These are phyloP conservation scores for Lantana camara DNA, from an alignment of 257 asterid genomes.

Conservation along the genomic window DNA sequence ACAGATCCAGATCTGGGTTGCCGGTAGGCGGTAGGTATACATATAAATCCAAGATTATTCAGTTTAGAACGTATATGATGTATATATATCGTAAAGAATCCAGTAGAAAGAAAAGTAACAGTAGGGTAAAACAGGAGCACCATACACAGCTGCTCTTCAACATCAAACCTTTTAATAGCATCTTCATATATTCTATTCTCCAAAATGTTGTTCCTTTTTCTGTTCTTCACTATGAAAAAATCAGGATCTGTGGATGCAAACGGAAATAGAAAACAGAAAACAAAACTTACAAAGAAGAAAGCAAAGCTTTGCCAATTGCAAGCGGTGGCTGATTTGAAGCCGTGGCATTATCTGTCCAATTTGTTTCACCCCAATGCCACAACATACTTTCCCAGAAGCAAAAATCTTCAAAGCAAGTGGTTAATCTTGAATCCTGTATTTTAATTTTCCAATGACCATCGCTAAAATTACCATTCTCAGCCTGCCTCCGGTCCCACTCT, in stretches of 20 bases:
- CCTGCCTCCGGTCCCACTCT: constrained; percentile 83
- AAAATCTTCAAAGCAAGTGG: constrained; percentile 68
- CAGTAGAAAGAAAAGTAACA: neutral
- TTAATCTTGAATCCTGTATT: constrained; percentile 60
- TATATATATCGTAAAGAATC: neutral
- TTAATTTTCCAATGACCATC: constrained; percentile 82
- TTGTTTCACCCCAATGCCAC: constrained; percentile 92
- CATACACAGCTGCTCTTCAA: neutral
- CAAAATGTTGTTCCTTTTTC: neutral
- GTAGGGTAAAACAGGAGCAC: neutral
- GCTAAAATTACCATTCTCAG: constrained; percentile 74
- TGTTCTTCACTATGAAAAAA: constrained; percentile 17
- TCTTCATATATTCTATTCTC: constrained; percentile 14
- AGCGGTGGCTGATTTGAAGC: constrained; percentile 46
- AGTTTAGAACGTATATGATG: no score
- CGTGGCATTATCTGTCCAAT: constrained; percentile 77
- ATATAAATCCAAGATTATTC: no score
- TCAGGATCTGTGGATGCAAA: neutral
- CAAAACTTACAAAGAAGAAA: constrained; percentile 41
- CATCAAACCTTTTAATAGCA: constrained; percentile 21
- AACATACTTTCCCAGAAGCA: constrained; percentile 96
- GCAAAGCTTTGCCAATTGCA: constrained; percentile 32
- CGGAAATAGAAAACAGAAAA: neutral
- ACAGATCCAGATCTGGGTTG: no score
- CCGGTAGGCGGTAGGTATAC: no score